These are phyloP conservation scores for Aspergillus fischeri DNA, from an alignment of 2,329 filamentous ascomycete genomes.

Conservation along the genomic window DNA sequence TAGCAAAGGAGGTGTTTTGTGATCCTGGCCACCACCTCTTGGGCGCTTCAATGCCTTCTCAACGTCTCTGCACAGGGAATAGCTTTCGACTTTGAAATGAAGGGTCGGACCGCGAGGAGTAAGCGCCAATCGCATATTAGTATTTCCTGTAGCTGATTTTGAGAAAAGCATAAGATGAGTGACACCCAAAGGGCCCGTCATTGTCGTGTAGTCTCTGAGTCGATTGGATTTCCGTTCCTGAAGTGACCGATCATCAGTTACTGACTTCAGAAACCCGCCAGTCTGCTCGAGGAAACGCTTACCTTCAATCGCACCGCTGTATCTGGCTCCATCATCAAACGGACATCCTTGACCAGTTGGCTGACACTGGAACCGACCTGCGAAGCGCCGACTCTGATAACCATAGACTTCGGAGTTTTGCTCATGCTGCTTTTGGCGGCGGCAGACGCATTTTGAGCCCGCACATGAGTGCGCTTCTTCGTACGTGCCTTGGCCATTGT, in stretches of 20 bases:
- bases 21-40: constrained; percentile 77
- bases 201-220: constrained; percentile 86
- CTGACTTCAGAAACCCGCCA: not conserved
- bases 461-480: constrained; percentile 85
- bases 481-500: constrained; percentile 73
- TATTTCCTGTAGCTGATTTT: constrained; percentile 82
- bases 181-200: constrained; percentile 91
- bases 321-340: constrained; percentile 91
- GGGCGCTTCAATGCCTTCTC: constrained; percentile 78
- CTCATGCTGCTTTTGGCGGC: constrained; percentile 52
- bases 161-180: constrained; percentile 92
- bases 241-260: not conserved
- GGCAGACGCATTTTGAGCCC: constrained; percentile 55
- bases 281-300: constrained; percentile 7
- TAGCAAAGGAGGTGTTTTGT: constrained; percentile 76
- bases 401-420: constrained; percentile 89
- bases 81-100: constrained; percentile 90
- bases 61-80: constrained; percentile 90
- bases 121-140: constrained; percentile 81
- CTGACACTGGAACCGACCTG: constrained; percentile 89
- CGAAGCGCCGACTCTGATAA: constrained; percentile 91
- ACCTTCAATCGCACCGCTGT: constrained; percentile 82
- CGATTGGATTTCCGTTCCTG: constrained; percentile 80
- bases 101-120: constrained; percentile 88
- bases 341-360: constrained; percentile 86